phyloP scores from a whole-genome alignment of 805 yeast species.

The Yamadazyma paraphyllophila region DNA sequence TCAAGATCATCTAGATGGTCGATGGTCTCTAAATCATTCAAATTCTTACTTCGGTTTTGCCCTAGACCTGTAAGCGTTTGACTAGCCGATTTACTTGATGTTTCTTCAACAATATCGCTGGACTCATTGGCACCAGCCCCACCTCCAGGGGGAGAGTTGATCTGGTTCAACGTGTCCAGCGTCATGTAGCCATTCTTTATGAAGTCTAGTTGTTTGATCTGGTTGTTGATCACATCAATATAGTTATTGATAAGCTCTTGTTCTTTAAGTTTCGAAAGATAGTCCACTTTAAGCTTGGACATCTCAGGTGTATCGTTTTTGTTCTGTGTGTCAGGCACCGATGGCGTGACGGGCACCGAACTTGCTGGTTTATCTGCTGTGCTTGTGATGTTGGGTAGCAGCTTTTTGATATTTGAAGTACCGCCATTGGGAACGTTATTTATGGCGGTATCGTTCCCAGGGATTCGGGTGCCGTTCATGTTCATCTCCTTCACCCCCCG shows the following conservation, averaged over 20 bases:
- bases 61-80: not conserved
- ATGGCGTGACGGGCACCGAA: no score
- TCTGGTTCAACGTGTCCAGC: conserved; percentile 35
- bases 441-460: not conserved
- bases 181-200: conserved; percentile 45
- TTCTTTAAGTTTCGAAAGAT: conserved; percentile 39
- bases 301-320: conserved; percentile 15
- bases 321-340: not conserved
- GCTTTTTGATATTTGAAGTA: no score
- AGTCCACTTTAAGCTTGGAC: conserved; percentile 27
- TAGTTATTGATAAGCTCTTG: conserved; percentile 42
- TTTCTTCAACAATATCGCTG: not conserved
- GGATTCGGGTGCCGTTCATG: not conserved
- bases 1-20: conserved; percentile 41
- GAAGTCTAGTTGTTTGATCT: conserved; percentile 41
- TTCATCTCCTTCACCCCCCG: conserved; percentile 6
- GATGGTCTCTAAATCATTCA: conserved; percentile 31
- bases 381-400: no score
- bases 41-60: conserved; percentile 1
- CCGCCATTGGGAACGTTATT: not conserved
- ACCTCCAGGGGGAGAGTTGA: conserved; percentile 1
- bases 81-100: not conserved
- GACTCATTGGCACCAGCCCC: not conserved
- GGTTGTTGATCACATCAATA: conserved; percentile 41
- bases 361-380: no score